Conservation (phyloP, 163 green algal genomes). For the Scenedesmus sp. region DNA sequence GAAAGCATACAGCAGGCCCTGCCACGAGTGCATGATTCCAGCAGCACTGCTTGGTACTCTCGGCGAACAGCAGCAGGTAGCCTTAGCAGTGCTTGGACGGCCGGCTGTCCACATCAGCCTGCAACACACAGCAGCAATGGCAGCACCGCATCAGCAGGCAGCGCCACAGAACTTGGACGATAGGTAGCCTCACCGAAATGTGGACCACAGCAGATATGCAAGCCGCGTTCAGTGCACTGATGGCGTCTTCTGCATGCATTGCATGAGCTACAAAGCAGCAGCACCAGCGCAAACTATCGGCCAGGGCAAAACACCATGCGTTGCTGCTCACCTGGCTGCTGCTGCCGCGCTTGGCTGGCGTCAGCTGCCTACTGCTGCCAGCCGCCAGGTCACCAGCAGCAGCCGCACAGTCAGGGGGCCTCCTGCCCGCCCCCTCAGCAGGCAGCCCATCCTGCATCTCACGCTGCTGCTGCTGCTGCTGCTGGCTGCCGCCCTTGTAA, state of each 20-base stretch:
- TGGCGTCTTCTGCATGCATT: background rate
- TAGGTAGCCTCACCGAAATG: background rate
- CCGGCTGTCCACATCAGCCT: background rate
- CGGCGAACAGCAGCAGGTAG: background rate
- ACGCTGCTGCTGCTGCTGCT: conserved; percentile 1
- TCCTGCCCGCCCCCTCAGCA: background rate
- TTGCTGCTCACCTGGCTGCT: conserved; percentile 19
- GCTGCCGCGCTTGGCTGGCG: conserved; percentile 30
- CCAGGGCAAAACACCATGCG: background rate
- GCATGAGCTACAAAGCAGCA: background rate
- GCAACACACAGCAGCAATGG: background rate
- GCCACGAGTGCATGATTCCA: background rate
- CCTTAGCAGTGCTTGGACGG: background rate
- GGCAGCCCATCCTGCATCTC: background rate
- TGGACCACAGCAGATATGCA: no score
- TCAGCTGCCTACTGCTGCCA: conserved; percentile 7
- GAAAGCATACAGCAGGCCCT: background rate
- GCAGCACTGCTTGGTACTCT: background rate
- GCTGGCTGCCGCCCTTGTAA: background rate
- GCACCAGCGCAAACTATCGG: background rate
- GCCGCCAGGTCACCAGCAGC: background rate
- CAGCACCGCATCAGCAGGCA: background rate
- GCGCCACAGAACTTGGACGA: background rate
- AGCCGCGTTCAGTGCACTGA: no score
- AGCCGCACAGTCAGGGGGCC: background rate